These are phyloP conservation scores for Paraphoma sp. DNA, from an alignment of 2,329 filamentous ascomycete species.

Conservation along the genomic window DNA sequence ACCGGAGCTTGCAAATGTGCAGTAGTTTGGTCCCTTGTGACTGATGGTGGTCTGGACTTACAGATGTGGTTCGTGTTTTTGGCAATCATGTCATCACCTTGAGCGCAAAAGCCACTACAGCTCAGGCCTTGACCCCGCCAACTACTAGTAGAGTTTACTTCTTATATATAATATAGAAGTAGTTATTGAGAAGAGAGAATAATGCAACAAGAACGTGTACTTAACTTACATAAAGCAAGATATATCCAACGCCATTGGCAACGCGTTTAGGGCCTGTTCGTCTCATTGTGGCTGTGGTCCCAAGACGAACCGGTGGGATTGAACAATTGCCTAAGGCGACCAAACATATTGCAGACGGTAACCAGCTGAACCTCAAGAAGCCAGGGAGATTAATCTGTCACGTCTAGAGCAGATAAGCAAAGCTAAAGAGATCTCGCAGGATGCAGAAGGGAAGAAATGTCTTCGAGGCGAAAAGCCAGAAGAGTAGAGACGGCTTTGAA, in stretches of 20 bases:
- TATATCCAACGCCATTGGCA: conserved; percentile 2
- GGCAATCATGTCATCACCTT: no score
- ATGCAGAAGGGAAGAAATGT: conserved; percentile 11
- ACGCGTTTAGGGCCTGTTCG: conserved; percentile 2
- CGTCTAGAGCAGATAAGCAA: conserved; percentile 7
- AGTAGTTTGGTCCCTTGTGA: no score
- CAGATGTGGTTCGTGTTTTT: no score
- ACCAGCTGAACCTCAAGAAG: conserved; percentile 6
- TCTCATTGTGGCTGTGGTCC: conserved; percentile 2
- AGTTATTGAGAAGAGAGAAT: no score
- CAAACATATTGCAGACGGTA: conserved; percentile 7
- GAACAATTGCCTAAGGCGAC: conserved; percentile 3
- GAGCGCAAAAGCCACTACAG: no score
- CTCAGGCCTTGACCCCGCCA: no score
- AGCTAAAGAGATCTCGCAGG: conserved; percentile 10
- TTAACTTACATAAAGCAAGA: not conserved
- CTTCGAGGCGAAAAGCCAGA: conserved; percentile 9
- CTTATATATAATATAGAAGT: no score
- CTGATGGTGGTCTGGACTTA: no score
- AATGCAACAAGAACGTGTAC: no score
- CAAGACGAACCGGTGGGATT: not conserved
- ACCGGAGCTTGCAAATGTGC: no score
- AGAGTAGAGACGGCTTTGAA: conserved; percentile 3
- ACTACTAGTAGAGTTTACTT: no score
- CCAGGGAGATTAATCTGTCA: conserved; percentile 10